A percentile compares a stretch with the other conserved stretches of the same genome.
Conservation (phyloP, 441 rosid species). For the Gossypium gossypioides region DNA sequence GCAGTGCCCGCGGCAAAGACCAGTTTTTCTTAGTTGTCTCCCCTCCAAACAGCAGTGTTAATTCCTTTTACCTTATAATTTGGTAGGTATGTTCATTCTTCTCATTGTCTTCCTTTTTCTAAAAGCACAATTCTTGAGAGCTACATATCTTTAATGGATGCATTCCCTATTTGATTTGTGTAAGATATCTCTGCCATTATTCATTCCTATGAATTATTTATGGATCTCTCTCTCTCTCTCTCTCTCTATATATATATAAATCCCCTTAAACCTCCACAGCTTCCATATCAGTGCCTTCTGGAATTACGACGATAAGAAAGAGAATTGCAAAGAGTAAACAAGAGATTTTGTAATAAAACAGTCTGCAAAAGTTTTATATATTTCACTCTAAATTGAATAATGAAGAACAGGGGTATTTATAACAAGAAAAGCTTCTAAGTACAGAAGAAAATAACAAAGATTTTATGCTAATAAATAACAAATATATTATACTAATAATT, state of each 20-base stretch:
- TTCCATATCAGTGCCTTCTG: too few relatives aligned
- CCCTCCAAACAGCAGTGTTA: neutral
- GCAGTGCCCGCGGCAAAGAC: neutral
- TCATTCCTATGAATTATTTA: conserved; percentile 4
- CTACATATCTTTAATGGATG: neutral
- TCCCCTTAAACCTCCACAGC: too few relatives aligned
- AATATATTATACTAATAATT: too few relatives aligned
- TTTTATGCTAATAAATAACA: too few relatives aligned
- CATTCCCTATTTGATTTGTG: conserved; percentile 4
- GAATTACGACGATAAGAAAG: too few relatives aligned
- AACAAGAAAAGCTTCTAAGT: too few relatives aligned
- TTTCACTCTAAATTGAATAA: too few relatives aligned
- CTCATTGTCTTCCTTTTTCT: neutral
- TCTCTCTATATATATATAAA: neutral
- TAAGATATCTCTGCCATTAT: conserved; percentile 3
- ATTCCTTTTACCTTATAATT: neutral
- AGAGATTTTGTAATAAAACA: too few relatives aligned
- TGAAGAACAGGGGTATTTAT: too few relatives aligned
- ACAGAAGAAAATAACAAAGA: too few relatives aligned
- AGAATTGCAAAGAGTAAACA: too few relatives aligned
- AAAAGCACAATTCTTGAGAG: neutral
- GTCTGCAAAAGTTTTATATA: too few relatives aligned
- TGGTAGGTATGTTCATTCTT: conserved; percentile 20
- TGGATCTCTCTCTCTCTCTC: neutral
- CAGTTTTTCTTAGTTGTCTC: neutral